phyloP scores from a whole-genome alignment of 768 basidiomycete genomes.

The Hysterangium stoloniferum region DNA sequence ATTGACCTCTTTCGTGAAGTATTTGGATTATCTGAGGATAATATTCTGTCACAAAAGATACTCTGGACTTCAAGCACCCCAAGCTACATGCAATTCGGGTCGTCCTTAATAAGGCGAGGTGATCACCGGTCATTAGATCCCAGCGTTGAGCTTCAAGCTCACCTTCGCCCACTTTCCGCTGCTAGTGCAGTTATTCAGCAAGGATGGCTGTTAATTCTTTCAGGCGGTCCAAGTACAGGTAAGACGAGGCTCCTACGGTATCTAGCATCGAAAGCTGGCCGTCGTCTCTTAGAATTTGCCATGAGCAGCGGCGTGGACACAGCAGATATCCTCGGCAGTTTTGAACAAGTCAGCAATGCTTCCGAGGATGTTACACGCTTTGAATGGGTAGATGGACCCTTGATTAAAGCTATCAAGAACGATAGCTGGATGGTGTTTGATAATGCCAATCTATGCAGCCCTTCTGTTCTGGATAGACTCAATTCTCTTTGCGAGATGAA shows the following conservation, averaged over 20 bases:
- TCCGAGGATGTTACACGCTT: constrained; percentile 47
- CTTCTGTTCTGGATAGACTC: constrained; percentile 91
- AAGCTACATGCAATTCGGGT: constrained; percentile 1
- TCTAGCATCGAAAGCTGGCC: constrained; percentile 65
- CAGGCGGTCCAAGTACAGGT: constrained; percentile 64
- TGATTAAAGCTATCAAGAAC: constrained; percentile 74
- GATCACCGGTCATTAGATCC: not conserved
- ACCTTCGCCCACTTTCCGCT: constrained; percentile 64
- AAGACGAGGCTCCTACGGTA: constrained; percentile 71
- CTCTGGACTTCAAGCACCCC: constrained; percentile 27
- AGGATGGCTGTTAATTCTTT: constrained; percentile 85
- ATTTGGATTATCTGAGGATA: constrained; percentile 25
- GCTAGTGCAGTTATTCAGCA: constrained; percentile 64
- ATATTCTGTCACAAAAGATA: not conserved
- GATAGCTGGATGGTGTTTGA: constrained; percentile 91
- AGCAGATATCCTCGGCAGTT: constrained; percentile 89
- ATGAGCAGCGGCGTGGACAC: constrained; percentile 88
- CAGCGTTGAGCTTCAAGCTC: constrained; percentile 37
- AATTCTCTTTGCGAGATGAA: constrained; percentile 91
- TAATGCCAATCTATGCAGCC: constrained; percentile 88
- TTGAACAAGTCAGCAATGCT: constrained; percentile 69
- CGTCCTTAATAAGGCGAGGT: not conserved
- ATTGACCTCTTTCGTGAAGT: constrained; percentile 17
- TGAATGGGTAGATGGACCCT: constrained; percentile 93
- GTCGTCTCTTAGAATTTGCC: constrained; percentile 58